Percentiles rank a stretch among this genome's conserved stretches.
phyloP scores from a whole-genome alignment of 169 alveolate species.

The Cytauxzoon felis region DNA sequence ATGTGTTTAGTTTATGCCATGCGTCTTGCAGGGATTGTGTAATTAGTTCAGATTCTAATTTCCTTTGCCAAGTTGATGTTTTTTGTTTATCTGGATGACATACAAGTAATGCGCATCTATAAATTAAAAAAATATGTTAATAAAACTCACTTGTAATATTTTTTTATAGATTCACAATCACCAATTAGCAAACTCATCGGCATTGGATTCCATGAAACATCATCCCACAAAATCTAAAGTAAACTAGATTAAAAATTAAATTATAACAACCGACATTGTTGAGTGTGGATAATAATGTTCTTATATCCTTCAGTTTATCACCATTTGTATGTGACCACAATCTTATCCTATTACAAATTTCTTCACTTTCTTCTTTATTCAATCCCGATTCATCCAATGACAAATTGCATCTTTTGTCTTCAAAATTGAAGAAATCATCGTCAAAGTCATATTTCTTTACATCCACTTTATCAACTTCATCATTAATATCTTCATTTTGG shows the following conservation, averaged over 20 bases:
- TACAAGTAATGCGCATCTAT: conserved; percentile 34
- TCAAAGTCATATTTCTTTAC: not conserved
- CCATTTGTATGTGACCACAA: conserved; percentile 70
- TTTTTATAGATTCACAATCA: conserved; percentile 72
- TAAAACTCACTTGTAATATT: conserved; percentile 53
- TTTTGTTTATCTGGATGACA: conserved; percentile 59
- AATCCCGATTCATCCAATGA: conserved; percentile 27
- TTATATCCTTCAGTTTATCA: conserved; percentile 74
- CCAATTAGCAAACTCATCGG: conserved; percentile 73
- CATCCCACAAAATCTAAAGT: conserved; percentile 74
- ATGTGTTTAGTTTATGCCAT: no score
- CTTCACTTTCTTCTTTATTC: conserved; percentile 31
- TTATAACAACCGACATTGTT: conserved; percentile 48
- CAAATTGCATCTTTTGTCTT: not conserved
- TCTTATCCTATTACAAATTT: conserved; percentile 53
- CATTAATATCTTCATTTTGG: not conserved
- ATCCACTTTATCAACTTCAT: not conserved
- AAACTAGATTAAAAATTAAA: no score
- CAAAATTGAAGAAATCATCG: not conserved
- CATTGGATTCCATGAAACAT: conserved; percentile 78
- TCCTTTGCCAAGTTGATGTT: conserved; percentile 10
- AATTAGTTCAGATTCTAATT: conserved; percentile 12
- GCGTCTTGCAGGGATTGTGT: conserved; percentile 35
- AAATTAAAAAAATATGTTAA: conserved; percentile 56
- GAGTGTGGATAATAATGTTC: conserved; percentile 79